Evolutionary conservation across 2,329 filamentous ascomycete genomes (phyloP), one percentile per base, ranked within the genome.

Genomic region (Epichloe sylvatica): DNA sequence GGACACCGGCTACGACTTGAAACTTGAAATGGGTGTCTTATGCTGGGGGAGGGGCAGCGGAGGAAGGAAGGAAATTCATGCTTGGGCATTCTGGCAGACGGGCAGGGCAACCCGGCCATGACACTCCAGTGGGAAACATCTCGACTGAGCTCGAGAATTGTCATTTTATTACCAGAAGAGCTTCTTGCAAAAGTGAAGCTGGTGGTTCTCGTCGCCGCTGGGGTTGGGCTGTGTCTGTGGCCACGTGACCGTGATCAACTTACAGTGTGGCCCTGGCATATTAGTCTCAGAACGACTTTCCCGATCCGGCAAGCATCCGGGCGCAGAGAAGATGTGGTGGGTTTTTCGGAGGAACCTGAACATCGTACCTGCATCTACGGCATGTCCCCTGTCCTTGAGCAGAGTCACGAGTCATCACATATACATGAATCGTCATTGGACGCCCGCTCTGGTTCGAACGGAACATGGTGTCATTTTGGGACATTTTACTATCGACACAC

Each of bases 401-500:
- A 9, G 12, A 33, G 40, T 30, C 37, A 47, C 30, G 38, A 25
- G 13, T 21, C 8, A 35, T 11, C 8, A 42, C 47, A 37, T 33
- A 19, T 35, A 4, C 7, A 21, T 33, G 40, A 36, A 8, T 38
- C 9, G 23, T 9, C 35, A 45, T 35, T 45, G 47, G 41, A 33
- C 35, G 39, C 15, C 39, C 34, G 11, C 23, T 11, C 35, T 12
- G 35, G 35, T 25, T 44, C 13, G 15, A 9, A 39, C 30, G 19
- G 36, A 41, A 21, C n/a, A 23, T 34, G 17, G 36, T 30, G n/a
- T 25, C 23, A n/a, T 46, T 19, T n/a, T n/a, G 15, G 46, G 47
- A 44, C 21, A 42, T 15, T 34, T 45, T 51, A 41, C 42, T 36
- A 49, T 51, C 21, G 50, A 49, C 41, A 51, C 50, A 17, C 37